Evolutionary conservation across 2,329 filamentous ascomycete genomes (phyloP), one percentile per base, ranked within the genome.

Genomic region (Phyllosticta citriasiana): DNA sequence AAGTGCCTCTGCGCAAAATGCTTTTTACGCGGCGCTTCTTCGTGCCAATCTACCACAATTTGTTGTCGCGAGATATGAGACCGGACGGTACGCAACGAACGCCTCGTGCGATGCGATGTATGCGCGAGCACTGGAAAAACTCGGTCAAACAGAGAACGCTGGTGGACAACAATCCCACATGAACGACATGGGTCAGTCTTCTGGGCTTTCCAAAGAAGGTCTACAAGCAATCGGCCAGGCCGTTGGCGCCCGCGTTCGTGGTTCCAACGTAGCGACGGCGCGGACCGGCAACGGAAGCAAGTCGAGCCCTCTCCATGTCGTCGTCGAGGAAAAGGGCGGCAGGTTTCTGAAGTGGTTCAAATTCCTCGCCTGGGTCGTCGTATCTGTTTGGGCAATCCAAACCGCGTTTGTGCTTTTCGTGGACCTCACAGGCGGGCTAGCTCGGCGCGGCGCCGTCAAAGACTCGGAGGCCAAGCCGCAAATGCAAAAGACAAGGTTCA

Each of bases 1-100:
- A 63, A 97, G 91, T 73, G 88, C 91, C 27, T 88, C 88, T 53
- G 87, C 91, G 22, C 94, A 99, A 73, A 94, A 93, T 72, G 88
- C 89, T 16, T 97, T 99, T 73, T 99, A 99, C 72, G 88, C 93
- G 71, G 87, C 92, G 54, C 83, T 99, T 14, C 81, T 97, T 60
- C 88, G 89, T 71, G 91, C 93, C 57, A 94, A 95, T 70, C 92
- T 97, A 88, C 90, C 93, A 19, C 88, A 91, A 57, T 96, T 99
- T 65, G 80, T 99, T 61, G 83, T 97, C 63, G 91, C 97, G 74
- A 83, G 94, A 69, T 94, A 96, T 74, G 86, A 91, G 71, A 91
- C 88, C 16, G 89, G 89, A 64, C 85, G 88, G 60, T 99, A 92
- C 72, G 92, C 92, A 10, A 85, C 84, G 22, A 97, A 93, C 71